Evolutionary conservation across 495 filamentous ascomycete genomes (phyloP).

Genomic region (Lasiosphaeria hispida): DNA sequence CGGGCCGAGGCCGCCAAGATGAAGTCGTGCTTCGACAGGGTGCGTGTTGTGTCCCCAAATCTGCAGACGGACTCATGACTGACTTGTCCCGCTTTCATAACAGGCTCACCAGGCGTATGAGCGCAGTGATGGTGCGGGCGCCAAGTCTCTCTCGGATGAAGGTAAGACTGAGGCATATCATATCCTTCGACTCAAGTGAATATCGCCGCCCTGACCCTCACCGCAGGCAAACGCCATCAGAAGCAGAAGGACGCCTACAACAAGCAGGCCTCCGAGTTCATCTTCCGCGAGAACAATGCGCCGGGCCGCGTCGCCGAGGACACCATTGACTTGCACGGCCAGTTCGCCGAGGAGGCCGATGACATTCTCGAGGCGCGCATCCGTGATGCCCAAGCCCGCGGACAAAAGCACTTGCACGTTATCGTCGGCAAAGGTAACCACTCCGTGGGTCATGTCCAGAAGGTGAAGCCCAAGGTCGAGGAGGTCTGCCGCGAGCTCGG

Average conservation of each 20-base stretch:
- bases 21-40: conserved; percentile 68
- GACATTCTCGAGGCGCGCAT: conserved; percentile 82
- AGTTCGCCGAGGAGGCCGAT: conserved; percentile 92
- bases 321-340: conserved; percentile 90
- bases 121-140: conserved; percentile 71
- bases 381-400: conserved; percentile 63
- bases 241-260: conserved; percentile 78
- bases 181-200: too few relatives aligned
- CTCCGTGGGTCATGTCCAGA: conserved; percentile 71
- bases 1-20: conserved; percentile 74
- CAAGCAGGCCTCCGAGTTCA: conserved; percentile 83
- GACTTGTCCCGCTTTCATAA: neutral
- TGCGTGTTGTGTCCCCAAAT: conserved; percentile 28
- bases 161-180: conserved; percentile 52
- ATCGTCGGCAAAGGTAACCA: conserved; percentile 97
- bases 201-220: too few relatives aligned
- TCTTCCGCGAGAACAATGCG: conserved; percentile 91
- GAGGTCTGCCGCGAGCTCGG: conserved; percentile 78
- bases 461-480: conserved; percentile 89
- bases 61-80: neutral
- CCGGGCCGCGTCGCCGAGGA: conserved; percentile 65
- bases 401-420: conserved; percentile 66
- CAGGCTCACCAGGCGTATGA: conserved; percentile 78
- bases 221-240: conserved; percentile 78
- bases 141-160: conserved; percentile 78